Evolutionary conservation across 257 asterid genomes (phyloP), one percentile per base, ranked within the genome.

Genomic region (Cordia subcordata): DNA sequence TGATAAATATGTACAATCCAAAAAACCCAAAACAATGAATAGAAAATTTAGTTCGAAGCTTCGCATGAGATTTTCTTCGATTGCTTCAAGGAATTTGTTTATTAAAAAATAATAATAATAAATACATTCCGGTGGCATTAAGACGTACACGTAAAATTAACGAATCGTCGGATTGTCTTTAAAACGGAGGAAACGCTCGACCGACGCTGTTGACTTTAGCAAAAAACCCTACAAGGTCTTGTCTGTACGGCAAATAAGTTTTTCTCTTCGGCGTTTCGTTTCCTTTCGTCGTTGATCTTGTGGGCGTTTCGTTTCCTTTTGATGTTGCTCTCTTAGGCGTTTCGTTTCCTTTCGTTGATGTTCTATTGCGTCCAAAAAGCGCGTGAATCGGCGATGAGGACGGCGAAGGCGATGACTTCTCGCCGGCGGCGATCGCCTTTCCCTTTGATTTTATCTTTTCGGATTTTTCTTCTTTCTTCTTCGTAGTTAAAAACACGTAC

Each of bases 401-500:
- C 32, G 23, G 38, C 45, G n/a, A 15, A 14, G 58, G 52, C 15
- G 42, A 55, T 15, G 21, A 9, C 18, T 13, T 53, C 9, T 13
- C 52, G 10, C 47, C 15, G 1, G 3, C 65, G 37, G 37, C 45
- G 23, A 0, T 22, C 1, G 15, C 15, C n/a, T 62, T 17, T 46
- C 9, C 46, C 40, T 42, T 42, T 8, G 47, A 42, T 42, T 42
- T 42, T 14, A 3, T 42, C 47, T 42, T 42, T 10, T 15, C 47
- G 15, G 15, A 10, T 42, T 10, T 16, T 1, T 55, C 55, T 58
- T 13, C 11, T 16, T 14, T 49, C 61, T 42, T 53, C 14, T 66
- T 67, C 1, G 68, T 65, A 47, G 65, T 55, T 50, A 64, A 49
- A 42, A 73, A 63, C 21, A 68, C 65, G 49, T 53, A 55, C 35